These are phyloP conservation scores for Trypanosoma rangeli DNA, from an alignment of 208 protist species.

Conservation along the genomic window DNA sequence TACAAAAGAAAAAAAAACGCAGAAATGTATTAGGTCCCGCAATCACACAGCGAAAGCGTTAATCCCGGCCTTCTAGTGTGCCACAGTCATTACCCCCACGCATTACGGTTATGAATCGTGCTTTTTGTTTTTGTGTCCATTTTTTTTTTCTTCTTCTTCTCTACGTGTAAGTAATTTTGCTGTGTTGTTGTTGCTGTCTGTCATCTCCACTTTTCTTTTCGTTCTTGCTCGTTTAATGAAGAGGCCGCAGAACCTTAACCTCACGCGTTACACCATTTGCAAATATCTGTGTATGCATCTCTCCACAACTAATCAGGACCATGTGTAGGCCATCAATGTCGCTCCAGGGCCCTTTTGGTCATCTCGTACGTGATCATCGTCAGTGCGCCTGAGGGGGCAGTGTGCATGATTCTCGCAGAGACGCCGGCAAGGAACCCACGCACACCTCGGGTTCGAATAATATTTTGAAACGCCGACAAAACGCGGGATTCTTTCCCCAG, in stretches of 20 bases:
- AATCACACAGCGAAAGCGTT: not conserved
- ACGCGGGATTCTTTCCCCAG: slow-evolving; percentile 44
- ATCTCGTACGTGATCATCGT: slow-evolving; percentile 94
- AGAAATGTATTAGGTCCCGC: not conserved
- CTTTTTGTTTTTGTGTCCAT: not conserved
- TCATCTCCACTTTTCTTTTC: too few relatives aligned
- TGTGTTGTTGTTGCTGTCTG: too few relatives aligned
- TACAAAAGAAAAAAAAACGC: not conserved
- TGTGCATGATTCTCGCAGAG: slow-evolving; percentile 84
- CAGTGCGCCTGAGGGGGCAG: slow-evolving; percentile 87
- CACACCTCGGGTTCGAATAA: slow-evolving; percentile 47
- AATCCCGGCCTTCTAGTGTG: not conserved
- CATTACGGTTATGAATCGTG: not conserved
- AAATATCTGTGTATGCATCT: not conserved
- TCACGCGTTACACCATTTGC: not conserved
- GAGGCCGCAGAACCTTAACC: too few relatives aligned
- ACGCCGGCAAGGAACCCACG: slow-evolving; percentile 77
- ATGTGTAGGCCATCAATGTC: not conserved
- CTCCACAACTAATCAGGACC: not conserved
- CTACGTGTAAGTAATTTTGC: too few relatives aligned
- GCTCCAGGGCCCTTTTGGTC: slow-evolving; percentile 50
- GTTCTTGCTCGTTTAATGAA: too few relatives aligned
- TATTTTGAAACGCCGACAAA: slow-evolving; percentile 17
- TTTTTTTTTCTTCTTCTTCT: too few relatives aligned
- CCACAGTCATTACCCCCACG: not conserved